Evolutionary conservation across 768 basidiomycete genomes (phyloP).

Genomic region (Lactifluus pinguis): DNA sequence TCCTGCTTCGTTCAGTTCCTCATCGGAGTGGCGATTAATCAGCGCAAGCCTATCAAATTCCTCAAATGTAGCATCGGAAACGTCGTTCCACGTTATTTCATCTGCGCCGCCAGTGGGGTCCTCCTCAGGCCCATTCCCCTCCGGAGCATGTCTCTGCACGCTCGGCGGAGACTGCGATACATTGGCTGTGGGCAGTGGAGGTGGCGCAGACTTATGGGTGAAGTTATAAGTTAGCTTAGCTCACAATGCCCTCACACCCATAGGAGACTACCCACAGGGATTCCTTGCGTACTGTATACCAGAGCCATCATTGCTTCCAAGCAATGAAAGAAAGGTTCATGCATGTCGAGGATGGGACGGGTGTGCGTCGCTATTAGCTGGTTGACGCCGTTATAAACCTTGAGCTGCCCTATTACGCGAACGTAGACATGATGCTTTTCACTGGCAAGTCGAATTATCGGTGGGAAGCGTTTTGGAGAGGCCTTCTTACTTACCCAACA

Average conservation of each 20-base stretch:
- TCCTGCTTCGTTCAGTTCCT: neutral
- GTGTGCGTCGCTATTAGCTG: constrained; percentile 32
- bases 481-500: neutral
- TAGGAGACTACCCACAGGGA: constrained; percentile 20
- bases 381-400: constrained; percentile 30
- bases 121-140: neutral
- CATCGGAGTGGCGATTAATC: neutral
- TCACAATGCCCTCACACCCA: neutral
- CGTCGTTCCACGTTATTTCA: neutral
- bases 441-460: neutral
- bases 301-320: constrained; percentile 35
- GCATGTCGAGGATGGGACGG: constrained; percentile 33
- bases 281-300: constrained; percentile 25
- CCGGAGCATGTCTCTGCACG: neutral
- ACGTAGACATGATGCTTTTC: constrained; percentile 2
- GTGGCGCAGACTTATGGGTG: neutral
- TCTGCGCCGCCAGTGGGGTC: neutral
- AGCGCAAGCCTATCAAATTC: constrained; percentile 4
- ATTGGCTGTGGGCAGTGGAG: neutral
- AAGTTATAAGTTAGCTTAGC: neutral
- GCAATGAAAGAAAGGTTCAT: constrained; percentile 41
- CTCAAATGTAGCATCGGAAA: neutral
- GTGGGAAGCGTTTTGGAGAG: neutral
- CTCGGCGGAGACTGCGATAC: neutral
- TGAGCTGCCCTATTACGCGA: constrained; percentile 6